These are phyloP conservation scores for Neospora caninum DNA, from an alignment of 169 alveolate species.

Conservation along the genomic window DNA sequence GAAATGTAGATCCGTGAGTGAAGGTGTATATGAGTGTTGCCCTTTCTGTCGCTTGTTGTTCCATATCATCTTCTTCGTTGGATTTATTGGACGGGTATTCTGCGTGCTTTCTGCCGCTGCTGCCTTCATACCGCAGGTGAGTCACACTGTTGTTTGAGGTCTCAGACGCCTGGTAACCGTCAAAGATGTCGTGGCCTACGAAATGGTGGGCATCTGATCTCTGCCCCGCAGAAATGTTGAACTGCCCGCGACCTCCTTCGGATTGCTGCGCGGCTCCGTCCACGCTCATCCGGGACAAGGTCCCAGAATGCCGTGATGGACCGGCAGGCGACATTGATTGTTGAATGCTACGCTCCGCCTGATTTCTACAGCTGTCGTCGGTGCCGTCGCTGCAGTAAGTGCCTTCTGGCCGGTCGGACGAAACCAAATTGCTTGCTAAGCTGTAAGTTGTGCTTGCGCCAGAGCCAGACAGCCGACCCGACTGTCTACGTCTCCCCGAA, in stretches of 20 bases:
- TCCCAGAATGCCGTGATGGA: too few relatives aligned
- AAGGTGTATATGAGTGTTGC: neutral
- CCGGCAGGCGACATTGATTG: too few relatives aligned
- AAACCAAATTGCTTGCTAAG: neutral
- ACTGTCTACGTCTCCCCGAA: too few relatives aligned
- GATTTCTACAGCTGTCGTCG: neutral
- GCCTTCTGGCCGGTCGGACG: neutral
- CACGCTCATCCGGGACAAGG: too few relatives aligned
- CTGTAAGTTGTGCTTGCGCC: neutral
- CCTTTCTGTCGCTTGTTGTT: neutral
- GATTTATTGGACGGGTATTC: neutral
- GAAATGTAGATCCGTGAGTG: neutral
- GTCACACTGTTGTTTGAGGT: neutral
- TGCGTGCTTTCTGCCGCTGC: neutral
- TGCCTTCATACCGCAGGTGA: neutral
- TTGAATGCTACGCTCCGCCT: too few relatives aligned
- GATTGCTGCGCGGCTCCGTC: too few relatives aligned
- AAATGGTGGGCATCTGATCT: too few relatives aligned
- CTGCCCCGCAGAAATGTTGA: too few relatives aligned
- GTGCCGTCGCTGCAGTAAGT: neutral
- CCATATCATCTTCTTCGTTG: neutral
- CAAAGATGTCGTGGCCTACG: neutral
- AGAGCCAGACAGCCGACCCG: neutral
- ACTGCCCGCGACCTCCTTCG: too few relatives aligned
- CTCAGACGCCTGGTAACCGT: neutral